phyloP scores from a whole-genome alignment of 1,284 basidiomycete species.

The Sporisorium iseilematis-ciliati region DNA sequence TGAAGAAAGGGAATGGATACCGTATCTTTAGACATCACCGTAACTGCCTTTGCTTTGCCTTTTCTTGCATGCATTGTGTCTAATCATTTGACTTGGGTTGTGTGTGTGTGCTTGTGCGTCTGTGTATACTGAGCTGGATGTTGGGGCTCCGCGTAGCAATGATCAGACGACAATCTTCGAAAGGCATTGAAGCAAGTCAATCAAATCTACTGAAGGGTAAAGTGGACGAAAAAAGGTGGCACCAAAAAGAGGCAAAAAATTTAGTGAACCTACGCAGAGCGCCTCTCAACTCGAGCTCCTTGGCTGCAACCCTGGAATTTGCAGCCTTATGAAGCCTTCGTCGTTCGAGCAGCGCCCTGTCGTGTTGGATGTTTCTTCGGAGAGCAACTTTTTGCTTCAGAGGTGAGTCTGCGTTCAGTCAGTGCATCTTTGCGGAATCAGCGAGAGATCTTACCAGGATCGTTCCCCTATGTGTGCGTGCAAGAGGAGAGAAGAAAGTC shows the following conservation, averaged over 20 bases:
- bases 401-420: neutral
- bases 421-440: too few species aligned
- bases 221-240: neutral
- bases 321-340: neutral
- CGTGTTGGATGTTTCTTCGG: neutral
- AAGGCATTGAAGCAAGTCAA: too few species aligned
- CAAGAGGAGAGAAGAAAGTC: neutral
- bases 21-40: neutral
- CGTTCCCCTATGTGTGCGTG: conserved; percentile 1
- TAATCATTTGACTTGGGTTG: too few species aligned
- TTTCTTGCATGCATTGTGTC: too few species aligned
- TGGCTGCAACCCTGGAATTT: conserved; percentile 9
- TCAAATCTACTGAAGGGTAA: too few species aligned
- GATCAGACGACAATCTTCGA: too few species aligned
- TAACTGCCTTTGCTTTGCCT: neutral
- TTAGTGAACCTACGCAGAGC: conserved; percentile 9
- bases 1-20: too few species aligned
- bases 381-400: neutral
- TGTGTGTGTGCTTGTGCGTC: too few species aligned
- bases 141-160: too few species aligned
- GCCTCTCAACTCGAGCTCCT: neutral
- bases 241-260: neutral
- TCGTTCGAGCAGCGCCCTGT: neutral
- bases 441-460: conserved; percentile 22
- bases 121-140: too few species aligned